Base-by-base conservation (phyloP, 495 filamentous ascomycete genomes). In the Cladorrhinum samala region DNA sequence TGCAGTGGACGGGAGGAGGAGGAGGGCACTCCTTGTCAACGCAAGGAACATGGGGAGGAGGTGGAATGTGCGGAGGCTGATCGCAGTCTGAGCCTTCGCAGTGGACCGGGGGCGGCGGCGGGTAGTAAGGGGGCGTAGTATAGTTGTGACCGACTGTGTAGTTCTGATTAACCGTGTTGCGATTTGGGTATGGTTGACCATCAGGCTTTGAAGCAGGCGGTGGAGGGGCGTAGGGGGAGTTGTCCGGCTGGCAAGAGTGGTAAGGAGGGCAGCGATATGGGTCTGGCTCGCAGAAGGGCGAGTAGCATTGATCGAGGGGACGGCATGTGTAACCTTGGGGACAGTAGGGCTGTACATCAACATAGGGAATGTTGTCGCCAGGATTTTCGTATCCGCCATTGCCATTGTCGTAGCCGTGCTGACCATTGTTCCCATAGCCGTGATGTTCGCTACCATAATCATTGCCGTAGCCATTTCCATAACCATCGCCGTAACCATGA, bases 301-400 rank as follows among this genome's bases (percentile, higher is more conserved):
- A 7, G 14, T 27, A n/a, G 41, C 52, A 54, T n/a, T 53, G 38
- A 20, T 33, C n/a, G 14, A 57, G 13, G 19, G 51, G 48, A 19
- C 48, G 52, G 52, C 56, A 58, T 17, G 46, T 30, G 37, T 51
- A 58, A n/a, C 56, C 56, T 2, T 13, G 33, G 2, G 56, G 56
- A 42, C 56, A 58, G 3, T 17, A 18, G 1, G 46, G 46, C 2
- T 7, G 37, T 24, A 39, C 18, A 45, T 45, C n/a, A 24, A 27
- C 39, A 18, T 9, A 18, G 39, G 17, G 39, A 41, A 41, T 9
- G n/a, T 14, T 14, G 11, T 14, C 39, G 25, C 47, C 49, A 14
- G 13, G 13, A n/a, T 52, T 23, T 17, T 6, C 6, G 21, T 13
- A 13, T 14, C 16, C 37, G 13, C 33, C 44, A 20, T 54, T 17